Evolutionary conservation across 192 early-diverging fungal genomes (phyloP), one percentile per base, ranked within the genome.

Genomic region (Backusella parvicylindrica): DNA sequence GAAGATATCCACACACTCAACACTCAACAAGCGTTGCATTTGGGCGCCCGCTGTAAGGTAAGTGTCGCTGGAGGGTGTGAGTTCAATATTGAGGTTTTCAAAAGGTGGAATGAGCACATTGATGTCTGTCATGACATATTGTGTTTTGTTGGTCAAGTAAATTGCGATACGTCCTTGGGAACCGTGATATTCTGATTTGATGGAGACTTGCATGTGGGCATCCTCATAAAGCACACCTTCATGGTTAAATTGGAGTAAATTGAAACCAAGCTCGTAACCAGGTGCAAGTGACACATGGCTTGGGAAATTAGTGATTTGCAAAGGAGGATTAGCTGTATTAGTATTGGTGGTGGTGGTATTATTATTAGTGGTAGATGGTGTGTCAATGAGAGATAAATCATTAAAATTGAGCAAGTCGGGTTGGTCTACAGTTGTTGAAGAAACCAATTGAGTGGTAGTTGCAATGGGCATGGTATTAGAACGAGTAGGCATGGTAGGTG

Each of bases 221-320:
- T 98, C 95, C 81, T 98, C 96, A 78, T 95, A 97, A 36, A 99
- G 76, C 0, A 99, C 90, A 6, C 98, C 98, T 81, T 98, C 95
- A 53, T 82, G 71, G 3, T 86, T 84, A 79, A 86, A 91, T 49
- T 94, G 77, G 38, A 97, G 79, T 64, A 85, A 84, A 64, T 89
- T 86, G 67, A 86, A 91, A 72, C 85, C 83, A 30, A 76, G 75
- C 53, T 87, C 85, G 66, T 84, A 84, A 50, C 86, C 86, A 28
- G 83, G 82, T 1, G 87, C 82, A 77, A 88, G 36, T 30, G 82
- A 75, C 50, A 82, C 76, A 70, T 86, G 76, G 64, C 78, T 67
- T n/a, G 81, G 69, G 60, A 75, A 69, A 76, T 74, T 53, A 64
- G 75, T 76, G 30, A 77, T 65, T 23, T 40, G 67, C 37, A 68